Evolutionary conservation across 2,329 filamentous ascomycete species (phyloP).

Genomic region (Ophiostoma perfectum): DNA sequence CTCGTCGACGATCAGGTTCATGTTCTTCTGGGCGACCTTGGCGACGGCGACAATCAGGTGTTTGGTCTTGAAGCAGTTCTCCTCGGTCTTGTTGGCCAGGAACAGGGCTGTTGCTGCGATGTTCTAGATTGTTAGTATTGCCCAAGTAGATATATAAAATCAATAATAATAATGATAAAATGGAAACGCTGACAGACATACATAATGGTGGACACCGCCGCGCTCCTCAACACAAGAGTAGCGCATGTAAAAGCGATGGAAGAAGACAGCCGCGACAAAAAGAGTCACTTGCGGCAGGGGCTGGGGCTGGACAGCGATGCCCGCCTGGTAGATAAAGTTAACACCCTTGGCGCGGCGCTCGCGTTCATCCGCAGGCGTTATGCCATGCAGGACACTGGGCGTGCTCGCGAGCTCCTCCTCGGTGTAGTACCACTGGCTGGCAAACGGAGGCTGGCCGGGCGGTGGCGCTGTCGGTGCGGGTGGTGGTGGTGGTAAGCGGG

Average conservation of each 20-base stretch:
- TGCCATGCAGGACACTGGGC: constrained; percentile 78
- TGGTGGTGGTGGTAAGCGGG: not conserved
- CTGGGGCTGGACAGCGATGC: constrained; percentile 69
- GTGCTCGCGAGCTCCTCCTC: constrained; percentile 75
- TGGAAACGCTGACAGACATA: constrained; percentile 40
- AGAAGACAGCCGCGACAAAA: constrained; percentile 87
- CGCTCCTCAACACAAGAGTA: constrained; percentile 71
- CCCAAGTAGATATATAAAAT: not conserved
- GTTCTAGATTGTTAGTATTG: constrained; percentile 43
- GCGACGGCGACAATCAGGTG: constrained; percentile 91
- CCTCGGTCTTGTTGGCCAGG: constrained; percentile 93
- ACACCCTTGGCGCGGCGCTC: constrained; percentile 81
- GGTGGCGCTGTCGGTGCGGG: not conserved
- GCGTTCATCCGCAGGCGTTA: constrained; percentile 71
- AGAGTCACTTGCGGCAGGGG: constrained; percentile 79
- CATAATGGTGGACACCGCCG: constrained; percentile 81
- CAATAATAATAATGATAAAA: constrained; percentile 8
- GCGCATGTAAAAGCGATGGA: constrained; percentile 94
- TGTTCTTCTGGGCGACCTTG: constrained; percentile 90
- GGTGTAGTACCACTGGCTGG: constrained; percentile 82
- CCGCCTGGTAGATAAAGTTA: constrained; percentile 93
- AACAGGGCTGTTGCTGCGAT: constrained; percentile 89
- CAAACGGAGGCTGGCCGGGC: constrained; percentile 24
- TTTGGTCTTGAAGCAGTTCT: constrained; percentile 93
- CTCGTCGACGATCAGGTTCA: constrained; percentile 84